These are phyloP conservation scores for Suillus luteus DNA, from an alignment of 768 basidiomycete species.

Conservation along the genomic window DNA sequence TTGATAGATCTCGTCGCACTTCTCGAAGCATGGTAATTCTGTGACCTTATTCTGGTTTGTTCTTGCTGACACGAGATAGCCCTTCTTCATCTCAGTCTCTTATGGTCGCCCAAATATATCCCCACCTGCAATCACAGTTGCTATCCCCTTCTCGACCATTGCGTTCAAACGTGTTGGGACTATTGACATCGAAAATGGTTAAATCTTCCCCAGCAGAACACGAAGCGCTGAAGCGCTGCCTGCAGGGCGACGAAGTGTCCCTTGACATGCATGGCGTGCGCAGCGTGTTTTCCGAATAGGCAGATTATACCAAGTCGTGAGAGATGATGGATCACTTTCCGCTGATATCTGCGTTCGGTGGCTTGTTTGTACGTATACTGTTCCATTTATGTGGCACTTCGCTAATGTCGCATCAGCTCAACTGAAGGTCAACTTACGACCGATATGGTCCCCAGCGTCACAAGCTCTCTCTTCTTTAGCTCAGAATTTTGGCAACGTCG, in stretches of 20 bases:
- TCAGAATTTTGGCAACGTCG: constrained; percentile 60
- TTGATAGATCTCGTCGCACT: constrained; percentile 56
- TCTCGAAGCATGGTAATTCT: constrained; percentile 44
- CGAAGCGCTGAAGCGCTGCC: constrained; percentile 63
- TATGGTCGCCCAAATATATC: constrained; percentile 53
- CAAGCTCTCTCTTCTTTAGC: constrained; percentile 59
- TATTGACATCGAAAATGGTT: constrained; percentile 59
- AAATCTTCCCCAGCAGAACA: constrained; percentile 42
- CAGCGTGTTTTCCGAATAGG: constrained; percentile 78
- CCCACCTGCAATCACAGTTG: constrained; percentile 52
- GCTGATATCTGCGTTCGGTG: constrained; percentile 70
- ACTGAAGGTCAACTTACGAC: constrained; percentile 90
- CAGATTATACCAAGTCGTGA: constrained; percentile 63
- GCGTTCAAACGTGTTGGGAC: constrained; percentile 63
- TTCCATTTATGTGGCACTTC: not conserved
- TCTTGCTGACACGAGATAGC: constrained; percentile 18
- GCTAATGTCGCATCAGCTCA: constrained; percentile 53
- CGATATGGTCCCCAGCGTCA: constrained; percentile 84
- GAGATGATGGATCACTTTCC: constrained; percentile 49
- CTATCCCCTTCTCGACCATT: constrained; percentile 72
- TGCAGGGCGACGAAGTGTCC: constrained; percentile 80
- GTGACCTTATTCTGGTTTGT: not conserved
- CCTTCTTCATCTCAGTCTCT: constrained; percentile 26
- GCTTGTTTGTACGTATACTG: constrained; percentile 59
- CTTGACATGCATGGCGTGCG: constrained; percentile 80